Base-by-base conservation (phyloP, 1,139 yeast species). In the Zygosaccharomyces pseudobailii region DNA sequence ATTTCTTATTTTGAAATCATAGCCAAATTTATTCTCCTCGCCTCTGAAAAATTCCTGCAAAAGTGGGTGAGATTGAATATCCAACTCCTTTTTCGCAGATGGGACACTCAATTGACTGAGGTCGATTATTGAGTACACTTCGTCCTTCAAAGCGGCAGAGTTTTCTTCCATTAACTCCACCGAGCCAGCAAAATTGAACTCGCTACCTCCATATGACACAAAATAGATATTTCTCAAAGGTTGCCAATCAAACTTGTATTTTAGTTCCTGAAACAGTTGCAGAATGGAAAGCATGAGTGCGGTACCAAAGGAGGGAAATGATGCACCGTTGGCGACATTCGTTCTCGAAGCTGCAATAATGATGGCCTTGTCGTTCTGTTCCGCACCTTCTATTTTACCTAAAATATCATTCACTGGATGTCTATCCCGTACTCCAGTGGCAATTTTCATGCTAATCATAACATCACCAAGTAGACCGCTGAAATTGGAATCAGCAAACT, bases 301-400 rank as follows among this genome's bases (percentile, higher is more conserved):
- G 0, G 94, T 82, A 0, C 96, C 95, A 1, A 95, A 80, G 56
- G 80, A 80, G 20, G 92, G 82, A 30, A 79, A 75, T 2, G 80
- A 70, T 0, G 95, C 83, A 8, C 97, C 97, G 56, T 73, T 79
- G 56, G 95, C 82, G 28, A 80, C 68, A 0, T 96, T 73, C 60
- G 90, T 97, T 54, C 97, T 74, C 5, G 86, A 79, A 0, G 97
- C 89, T 2, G 96, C 97, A 49, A 92, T 78, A 6, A 90, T 73
- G 6, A 92, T 69, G 0, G 88, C 88, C 55, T 82, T 78, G 28
- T 80, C 87, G 19, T 74, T 70, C 65, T 88, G 96, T 62, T 92
- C 97, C 40, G 82, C 70, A 2, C 97, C 97, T 31, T 76, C 76
- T 21, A 92, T 78, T 43, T 84, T 78, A 1, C 94, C 96, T 28